phyloP scores from a whole-genome alignment of 2,329 filamentous ascomycete species.

The Chaetothyriales sp. region DNA sequence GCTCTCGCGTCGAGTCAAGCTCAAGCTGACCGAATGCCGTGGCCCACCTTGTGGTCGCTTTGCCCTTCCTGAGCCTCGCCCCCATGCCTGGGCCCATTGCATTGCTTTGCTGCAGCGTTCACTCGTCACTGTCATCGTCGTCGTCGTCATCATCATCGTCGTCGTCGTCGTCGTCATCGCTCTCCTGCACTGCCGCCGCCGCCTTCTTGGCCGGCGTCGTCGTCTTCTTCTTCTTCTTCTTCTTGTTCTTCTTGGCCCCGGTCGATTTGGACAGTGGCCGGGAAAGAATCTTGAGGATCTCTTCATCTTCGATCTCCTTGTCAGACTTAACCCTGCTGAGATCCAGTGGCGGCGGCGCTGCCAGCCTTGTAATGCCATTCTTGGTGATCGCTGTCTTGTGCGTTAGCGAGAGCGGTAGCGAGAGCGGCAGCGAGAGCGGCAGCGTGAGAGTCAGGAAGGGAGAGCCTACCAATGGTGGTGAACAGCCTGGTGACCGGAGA shows the following conservation, averaged over 20 bases:
- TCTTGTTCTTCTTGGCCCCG: constrained; percentile 66
- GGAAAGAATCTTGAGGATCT: constrained; percentile 87
- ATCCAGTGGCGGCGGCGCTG: constrained; percentile 62
- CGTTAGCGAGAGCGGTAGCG: background rate
- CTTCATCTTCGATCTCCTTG: constrained; percentile 95
- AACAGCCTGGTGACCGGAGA: constrained; percentile 73
- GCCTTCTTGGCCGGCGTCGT: constrained; percentile 56
- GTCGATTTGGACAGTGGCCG: constrained; percentile 57
- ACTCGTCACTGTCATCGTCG: constrained; percentile 21
- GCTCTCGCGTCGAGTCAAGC: no score
- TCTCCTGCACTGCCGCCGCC: constrained; percentile 24
- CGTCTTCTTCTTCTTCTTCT: constrained; percentile 89
- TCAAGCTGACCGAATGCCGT: background rate
- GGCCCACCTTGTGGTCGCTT: background rate
- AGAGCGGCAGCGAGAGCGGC: background rate
- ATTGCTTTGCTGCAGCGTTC: background rate
- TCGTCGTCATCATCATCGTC: constrained; percentile 27
- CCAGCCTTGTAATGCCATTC: constrained; percentile 82
- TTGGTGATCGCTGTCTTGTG: constrained; percentile 69
- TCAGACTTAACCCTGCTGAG: constrained; percentile 76
- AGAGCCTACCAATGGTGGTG: constrained; percentile 74
- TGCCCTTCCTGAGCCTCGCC: no score
- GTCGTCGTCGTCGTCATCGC: constrained; percentile 25
- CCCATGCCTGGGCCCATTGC: background rate
- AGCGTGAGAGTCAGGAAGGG: background rate